Conservation (phyloP, 2,329 filamentous ascomycete genomes). For the Aspergillus sclerotialis region DNA sequence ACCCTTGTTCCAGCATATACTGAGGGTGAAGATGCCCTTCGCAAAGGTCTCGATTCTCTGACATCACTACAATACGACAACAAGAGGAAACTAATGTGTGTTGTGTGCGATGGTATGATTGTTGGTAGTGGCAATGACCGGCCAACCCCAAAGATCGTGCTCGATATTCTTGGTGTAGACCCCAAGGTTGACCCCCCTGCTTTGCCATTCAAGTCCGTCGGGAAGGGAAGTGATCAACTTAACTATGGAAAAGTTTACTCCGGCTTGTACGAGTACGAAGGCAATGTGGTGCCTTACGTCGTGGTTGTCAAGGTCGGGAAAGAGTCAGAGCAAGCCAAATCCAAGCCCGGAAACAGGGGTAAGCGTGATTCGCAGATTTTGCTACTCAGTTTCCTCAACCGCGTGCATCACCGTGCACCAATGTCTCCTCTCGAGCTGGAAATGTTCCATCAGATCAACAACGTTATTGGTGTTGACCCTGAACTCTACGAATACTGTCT, state of each 20-base stretch:
- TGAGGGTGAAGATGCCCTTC: slow-evolving; percentile 89
- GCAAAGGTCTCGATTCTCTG: slow-evolving; percentile 88
- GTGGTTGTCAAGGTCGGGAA: slow-evolving; percentile 97
- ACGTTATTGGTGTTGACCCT: slow-evolving; percentile 95
- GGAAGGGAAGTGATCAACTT: slow-evolving; percentile 79
- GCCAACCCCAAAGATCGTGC: slow-evolving; percentile 92
- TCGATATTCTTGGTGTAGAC: slow-evolving; percentile 95
- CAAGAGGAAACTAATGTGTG: slow-evolving; percentile 92
- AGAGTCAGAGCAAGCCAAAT: slow-evolving; percentile 82
- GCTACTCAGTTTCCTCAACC: slow-evolving; percentile 95
- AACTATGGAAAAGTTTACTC: slow-evolving; percentile 99
- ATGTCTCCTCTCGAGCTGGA: slow-evolving; percentile 97
- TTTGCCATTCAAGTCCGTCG: slow-evolving; percentile 88
- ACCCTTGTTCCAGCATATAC: slow-evolving; percentile 98
- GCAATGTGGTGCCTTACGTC: slow-evolving; percentile 92
- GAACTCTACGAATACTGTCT: slow-evolving; percentile 95
- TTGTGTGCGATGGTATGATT: slow-evolving; percentile 96
- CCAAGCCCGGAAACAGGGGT: slow-evolving; percentile 94
- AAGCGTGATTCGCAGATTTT: slow-evolving; percentile 97
- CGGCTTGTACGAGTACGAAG: slow-evolving; percentile 93
- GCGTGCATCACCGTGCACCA: slow-evolving; percentile 84
- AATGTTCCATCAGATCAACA: slow-evolving; percentile 99
- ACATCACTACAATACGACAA: slow-evolving; percentile 96
- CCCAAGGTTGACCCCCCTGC: slow-evolving; percentile 94
- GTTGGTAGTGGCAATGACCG: slow-evolving; percentile 93